phyloP scores from a whole-genome alignment of 306 rosid genomes.

The Cajanus cajan region DNA sequence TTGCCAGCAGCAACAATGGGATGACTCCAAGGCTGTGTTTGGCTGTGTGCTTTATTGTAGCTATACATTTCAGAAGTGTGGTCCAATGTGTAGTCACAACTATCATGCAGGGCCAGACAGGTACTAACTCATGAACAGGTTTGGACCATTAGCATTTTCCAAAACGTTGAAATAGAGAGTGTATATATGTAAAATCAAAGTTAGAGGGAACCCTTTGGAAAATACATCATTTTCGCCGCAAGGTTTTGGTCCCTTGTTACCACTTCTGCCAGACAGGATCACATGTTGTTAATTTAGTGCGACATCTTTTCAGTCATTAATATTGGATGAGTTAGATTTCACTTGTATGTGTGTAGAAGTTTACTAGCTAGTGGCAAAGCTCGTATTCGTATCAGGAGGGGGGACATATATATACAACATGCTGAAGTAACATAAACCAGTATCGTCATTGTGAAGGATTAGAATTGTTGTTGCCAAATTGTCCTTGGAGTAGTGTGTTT shows the following conservation, averaged over 20 bases:
- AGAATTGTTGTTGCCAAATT: neutral
- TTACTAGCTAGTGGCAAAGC: neutral
- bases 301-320: neutral
- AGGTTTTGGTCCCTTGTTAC: slow-evolving; percentile 34
- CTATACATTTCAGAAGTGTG: slow-evolving; percentile 23
- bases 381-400: neutral
- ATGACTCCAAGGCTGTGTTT: slow-evolving; percentile 16
- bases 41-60: slow-evolving; percentile 21
- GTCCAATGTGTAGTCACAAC: slow-evolving; percentile 36
- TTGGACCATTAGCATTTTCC: slow-evolving; percentile 29
- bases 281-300: slow-evolving; percentile 26
- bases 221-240: slow-evolving; percentile 2
- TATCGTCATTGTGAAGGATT: neutral
- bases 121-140: neutral
- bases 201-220: neutral
- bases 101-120: slow-evolving; percentile 14
- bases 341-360: neutral
- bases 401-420: neutral
- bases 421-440: neutral
- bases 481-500: neutral
- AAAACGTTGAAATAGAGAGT: neutral
- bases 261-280: slow-evolving; percentile 20
- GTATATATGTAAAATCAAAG: slow-evolving; percentile 8
- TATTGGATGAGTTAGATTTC: slow-evolving; percentile 6
- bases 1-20: slow-evolving; percentile 13